Evolutionary conservation across 2,329 filamentous ascomycete species (phyloP).

Genomic region (Sclerotiophoma versabilis): DNA sequence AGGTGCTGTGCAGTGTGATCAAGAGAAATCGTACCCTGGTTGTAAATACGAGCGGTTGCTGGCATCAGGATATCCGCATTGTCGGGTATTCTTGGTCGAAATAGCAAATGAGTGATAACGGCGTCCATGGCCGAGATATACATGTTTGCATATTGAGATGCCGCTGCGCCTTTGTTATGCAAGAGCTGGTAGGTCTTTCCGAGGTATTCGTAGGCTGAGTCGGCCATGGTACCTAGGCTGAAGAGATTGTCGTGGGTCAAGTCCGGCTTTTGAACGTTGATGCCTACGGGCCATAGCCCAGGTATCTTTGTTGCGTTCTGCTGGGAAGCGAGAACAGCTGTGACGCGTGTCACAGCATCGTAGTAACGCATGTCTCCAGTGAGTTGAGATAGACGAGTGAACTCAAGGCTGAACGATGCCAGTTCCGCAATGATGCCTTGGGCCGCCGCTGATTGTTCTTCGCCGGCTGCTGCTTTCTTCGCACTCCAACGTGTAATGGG

Average conservation of each 20-base stretch:
- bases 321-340: constrained; percentile 46
- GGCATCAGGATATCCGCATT: constrained; percentile 53
- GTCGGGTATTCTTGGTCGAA: constrained; percentile 55
- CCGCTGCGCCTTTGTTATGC: constrained; percentile 28
- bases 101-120: constrained; percentile 54
- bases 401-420: constrained; percentile 53
- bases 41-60: constrained; percentile 40
- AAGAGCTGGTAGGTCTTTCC: constrained; percentile 35
- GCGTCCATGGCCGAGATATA: constrained; percentile 60
- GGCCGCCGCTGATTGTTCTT: constrained; percentile 43
- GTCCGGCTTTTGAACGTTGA: constrained; percentile 27
- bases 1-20: constrained; percentile 56
- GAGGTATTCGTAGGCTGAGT: constrained; percentile 49
- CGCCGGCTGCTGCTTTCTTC: constrained; percentile 27
- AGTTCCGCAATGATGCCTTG: constrained; percentile 53
- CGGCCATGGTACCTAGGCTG: constrained; percentile 42
- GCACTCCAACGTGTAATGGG: constrained; percentile 55
- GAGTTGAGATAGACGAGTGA: constrained; percentile 52
- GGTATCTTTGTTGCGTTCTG: constrained; percentile 51
- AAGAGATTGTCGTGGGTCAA: constrained; percentile 51
- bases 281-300: constrained; percentile 52
- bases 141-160: constrained; percentile 55
- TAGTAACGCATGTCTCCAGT: constrained; percentile 54
- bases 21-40: constrained; percentile 31
- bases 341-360: constrained; percentile 52